phyloP scores from a whole-genome alignment of 352 stramenopile genomes.

The Globisporangium paroecandrum region DNA sequence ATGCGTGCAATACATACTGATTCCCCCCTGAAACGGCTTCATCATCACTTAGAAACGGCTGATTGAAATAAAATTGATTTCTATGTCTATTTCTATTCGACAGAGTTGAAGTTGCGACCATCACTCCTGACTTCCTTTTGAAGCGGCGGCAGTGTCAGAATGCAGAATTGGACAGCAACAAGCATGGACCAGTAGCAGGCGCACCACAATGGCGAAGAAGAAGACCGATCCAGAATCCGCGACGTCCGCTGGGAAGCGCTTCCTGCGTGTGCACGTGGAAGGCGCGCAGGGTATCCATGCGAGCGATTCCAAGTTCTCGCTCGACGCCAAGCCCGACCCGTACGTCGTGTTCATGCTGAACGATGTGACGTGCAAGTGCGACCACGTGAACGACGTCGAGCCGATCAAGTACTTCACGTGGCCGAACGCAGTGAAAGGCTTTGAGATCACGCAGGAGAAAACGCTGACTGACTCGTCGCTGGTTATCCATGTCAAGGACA shows the following conservation, averaged over 20 bases:
- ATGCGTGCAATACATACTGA: not conserved
- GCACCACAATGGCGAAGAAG: constrained; percentile 5
- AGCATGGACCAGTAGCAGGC: not conserved
- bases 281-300: constrained; percentile 32
- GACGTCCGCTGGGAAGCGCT: not conserved
- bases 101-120: constrained; percentile 11
- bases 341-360: constrained; percentile 41
- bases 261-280: constrained; percentile 33
- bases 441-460: constrained; percentile 24
- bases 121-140: constrained; percentile 1
- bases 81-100: constrained; percentile 3
- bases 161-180: not conserved
- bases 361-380: constrained; percentile 26
- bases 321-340: constrained; percentile 44
- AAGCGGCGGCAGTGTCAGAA: not conserved
- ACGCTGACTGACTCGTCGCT: constrained; percentile 18
- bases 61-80: not conserved
- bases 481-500: constrained; percentile 46
- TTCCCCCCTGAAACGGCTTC: not conserved
- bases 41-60: constrained; percentile 2
- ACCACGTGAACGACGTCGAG: constrained; percentile 38
- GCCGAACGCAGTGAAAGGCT: constrained; percentile 37
- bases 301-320: constrained; percentile 23
- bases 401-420: constrained; percentile 43
- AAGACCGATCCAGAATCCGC: not conserved